Base-by-base conservation (phyloP, 1,284 basidiomycete species). In the Amylostereum areolatum region DNA sequence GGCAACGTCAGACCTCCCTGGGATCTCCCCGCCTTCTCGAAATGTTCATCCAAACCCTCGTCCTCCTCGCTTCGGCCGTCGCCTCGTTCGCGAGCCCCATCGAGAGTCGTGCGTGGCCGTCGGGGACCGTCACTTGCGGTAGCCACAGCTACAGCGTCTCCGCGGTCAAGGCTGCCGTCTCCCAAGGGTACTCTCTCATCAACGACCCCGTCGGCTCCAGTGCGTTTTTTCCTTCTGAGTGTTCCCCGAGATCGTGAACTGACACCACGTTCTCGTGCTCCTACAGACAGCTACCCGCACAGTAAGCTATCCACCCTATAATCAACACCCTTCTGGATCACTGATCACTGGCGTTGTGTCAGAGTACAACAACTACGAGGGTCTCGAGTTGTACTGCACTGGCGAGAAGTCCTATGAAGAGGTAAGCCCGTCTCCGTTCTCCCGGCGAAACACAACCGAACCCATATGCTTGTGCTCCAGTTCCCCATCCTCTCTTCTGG, bases 101-200 rank as follows among this genome's bases (percentile, higher is more conserved):
- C 18, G 41, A 39, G 37, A 18, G 18, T 18, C 54, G 54, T 9
- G 35, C 59, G 4, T 57, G 60, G 6, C 60, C 60, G 11, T 59
- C 60, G 5, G 60, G 60, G 40, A 58, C 55, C 27, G 60, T 62
- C n/a, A 62, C 59, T 12, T 62, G 60, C 48, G 60, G 60, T 24
- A 55, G 51, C 50, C 57, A 62, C 50, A 51, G 52, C 33, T 62
- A 62, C 53, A 54, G 31, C 37, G 55, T 51, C 8, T 58, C 57
- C 24, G 55, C 51, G 3, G 53, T 62, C 43, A 52, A 49, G 29
- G 57, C 59, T 43, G 60, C 60, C n/a, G 59, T 62, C 47, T 56
- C 57, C 45, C 56, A 53, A n/a, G 60, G 60, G 27, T 49, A 59
- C 28, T 46, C 55, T 35, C 56, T 60, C 42, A 41, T 51, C 50